Conservation (phyloP, 148 eudicot genomes). For the Bassia scoparia region DNA sequence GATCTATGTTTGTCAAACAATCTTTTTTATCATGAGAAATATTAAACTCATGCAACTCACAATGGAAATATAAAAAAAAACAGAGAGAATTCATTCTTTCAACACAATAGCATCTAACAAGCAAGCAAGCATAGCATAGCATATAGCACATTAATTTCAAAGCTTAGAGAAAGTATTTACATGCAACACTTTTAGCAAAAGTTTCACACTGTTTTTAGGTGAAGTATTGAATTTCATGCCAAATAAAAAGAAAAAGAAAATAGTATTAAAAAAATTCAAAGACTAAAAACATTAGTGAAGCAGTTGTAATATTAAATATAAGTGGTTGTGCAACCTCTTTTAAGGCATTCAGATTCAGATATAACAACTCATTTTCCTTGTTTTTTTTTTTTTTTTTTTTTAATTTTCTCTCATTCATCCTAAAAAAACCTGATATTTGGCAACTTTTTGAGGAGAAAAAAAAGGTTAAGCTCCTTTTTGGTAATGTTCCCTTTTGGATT, state of each 20-base stretch:
- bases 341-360: slow-evolving; percentile 10
- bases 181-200: not conserved
- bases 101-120: not conserved
- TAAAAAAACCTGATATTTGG: slow-evolving; percentile 28
- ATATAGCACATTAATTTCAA: not conserved
- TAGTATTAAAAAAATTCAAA: not conserved
- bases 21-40: no score
- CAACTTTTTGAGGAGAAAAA: slow-evolving; percentile 28
- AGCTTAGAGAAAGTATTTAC: not conserved
- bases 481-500: slow-evolving; percentile 27
- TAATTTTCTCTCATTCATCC: not conserved
- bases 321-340: not conserved
- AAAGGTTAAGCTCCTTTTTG: slow-evolving; percentile 25
- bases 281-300: slow-evolving; percentile 5
- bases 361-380: slow-evolving; percentile 1
- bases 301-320: slow-evolving; percentile 13
- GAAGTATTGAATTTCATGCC: not conserved
- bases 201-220: slow-evolving; percentile 8
- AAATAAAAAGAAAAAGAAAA: not conserved
- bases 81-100: not conserved
- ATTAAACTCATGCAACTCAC: not conserved
- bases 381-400: not conserved
- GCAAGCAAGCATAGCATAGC: slow-evolving; percentile 6
- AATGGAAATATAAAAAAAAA: not conserved
- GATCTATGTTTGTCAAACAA: no score